Evolutionary conservation across 306 rosid genomes (phyloP).

Genomic region (Vigna mungo): DNA sequence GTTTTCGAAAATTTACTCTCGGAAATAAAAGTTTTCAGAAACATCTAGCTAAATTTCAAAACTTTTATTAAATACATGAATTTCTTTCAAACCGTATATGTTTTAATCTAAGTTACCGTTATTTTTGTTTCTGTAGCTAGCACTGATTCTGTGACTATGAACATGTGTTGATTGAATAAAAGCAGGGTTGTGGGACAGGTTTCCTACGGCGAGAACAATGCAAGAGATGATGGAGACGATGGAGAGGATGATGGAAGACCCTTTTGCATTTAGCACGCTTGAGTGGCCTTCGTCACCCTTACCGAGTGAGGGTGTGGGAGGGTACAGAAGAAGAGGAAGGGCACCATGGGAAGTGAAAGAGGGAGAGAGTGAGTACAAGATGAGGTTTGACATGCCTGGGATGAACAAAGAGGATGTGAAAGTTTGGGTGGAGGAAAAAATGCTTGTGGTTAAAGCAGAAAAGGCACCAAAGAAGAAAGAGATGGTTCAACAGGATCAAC

Average conservation of each 20-base stretch:
- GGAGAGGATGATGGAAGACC: slow-evolving; percentile 89
- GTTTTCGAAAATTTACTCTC: no score
- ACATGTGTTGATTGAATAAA: background rate
- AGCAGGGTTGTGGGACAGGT: slow-evolving; percentile 81
- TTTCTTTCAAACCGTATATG: no score
- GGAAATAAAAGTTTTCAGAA: no score
- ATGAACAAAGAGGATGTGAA: slow-evolving; percentile 84
- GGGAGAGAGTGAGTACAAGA: slow-evolving; percentile 70
- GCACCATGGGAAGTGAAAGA: slow-evolving; percentile 91
- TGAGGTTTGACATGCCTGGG: slow-evolving; percentile 96
- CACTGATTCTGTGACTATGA: background rate
- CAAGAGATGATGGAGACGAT: slow-evolving; percentile 90
- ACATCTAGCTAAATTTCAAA: no score
- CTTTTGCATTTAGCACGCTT: slow-evolving; percentile 55
- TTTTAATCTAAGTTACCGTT: no score
- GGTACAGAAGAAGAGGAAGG: slow-evolving; percentile 68
- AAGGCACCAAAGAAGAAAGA: slow-evolving; percentile 45
- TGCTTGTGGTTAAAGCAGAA: slow-evolving; percentile 81
- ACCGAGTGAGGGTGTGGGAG: slow-evolving; percentile 45
- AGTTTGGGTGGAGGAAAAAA: slow-evolving; percentile 87
- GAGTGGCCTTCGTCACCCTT: slow-evolving; percentile 55
- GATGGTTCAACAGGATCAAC: background rate
- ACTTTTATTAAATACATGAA: no score
- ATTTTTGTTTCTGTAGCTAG: background rate
- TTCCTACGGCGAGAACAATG: slow-evolving; percentile 78